These are phyloP conservation scores for Phytopythium montanum DNA, from an alignment of 352 stramenopile genomes.

Conservation along the genomic window DNA sequence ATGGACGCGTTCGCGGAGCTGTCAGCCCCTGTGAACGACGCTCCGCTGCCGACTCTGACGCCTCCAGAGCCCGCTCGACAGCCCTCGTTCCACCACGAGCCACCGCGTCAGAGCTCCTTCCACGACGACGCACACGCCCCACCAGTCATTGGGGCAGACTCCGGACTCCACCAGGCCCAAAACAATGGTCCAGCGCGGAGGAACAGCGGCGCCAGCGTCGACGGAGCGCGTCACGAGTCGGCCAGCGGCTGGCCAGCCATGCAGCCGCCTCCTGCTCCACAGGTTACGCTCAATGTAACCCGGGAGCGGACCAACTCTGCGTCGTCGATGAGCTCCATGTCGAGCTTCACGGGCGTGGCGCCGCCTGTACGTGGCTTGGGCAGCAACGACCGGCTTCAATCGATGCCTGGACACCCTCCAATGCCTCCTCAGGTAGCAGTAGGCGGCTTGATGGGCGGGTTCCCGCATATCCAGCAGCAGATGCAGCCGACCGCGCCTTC, in stretches of 20 bases:
- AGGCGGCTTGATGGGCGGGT: constrained; percentile 11
- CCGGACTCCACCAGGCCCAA: background rate
- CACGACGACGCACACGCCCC: constrained; percentile 9
- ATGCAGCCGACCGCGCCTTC: constrained; percentile 1
- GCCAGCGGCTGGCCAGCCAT: constrained; percentile 2
- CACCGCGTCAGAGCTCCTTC: constrained; percentile 20
- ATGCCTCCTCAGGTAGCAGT: constrained; percentile 10
- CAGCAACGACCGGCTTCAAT: constrained; percentile 21
- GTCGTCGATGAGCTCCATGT: constrained; percentile 40
- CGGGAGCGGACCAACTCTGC: constrained; percentile 37
- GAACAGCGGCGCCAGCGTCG: constrained; percentile 3
- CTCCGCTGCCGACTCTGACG: constrained; percentile 23
- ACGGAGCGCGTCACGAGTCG: constrained; percentile 5
- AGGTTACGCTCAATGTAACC: background rate
- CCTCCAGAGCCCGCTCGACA: constrained; percentile 14
- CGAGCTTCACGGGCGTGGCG: constrained; percentile 26
- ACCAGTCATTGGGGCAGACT: background rate
- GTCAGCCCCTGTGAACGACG: constrained; percentile 23
- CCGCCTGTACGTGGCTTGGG: constrained; percentile 16
- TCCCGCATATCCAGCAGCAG: background rate
- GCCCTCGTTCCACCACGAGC: constrained; percentile 4
- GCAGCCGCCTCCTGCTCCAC: background rate
- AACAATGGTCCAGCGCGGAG: background rate
- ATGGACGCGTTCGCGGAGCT: constrained; percentile 64
- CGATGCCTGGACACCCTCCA: background rate